Evolutionary conservation across 75 land plant species (phyloP), one percentile per base, ranked within the genome.

Genomic region (Cupressus sempervirens): DNA sequence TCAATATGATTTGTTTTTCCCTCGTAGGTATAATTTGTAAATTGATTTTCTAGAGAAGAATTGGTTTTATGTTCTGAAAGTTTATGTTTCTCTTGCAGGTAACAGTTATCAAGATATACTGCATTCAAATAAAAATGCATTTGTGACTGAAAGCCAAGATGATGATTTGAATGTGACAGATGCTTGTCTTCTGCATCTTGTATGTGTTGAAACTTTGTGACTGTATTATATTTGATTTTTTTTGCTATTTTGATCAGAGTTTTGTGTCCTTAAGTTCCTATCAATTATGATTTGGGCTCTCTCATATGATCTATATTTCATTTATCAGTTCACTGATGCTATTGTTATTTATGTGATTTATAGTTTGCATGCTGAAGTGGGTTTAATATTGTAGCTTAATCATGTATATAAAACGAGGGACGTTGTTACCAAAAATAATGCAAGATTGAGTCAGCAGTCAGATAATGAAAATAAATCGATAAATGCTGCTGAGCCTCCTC

Each of bases 131-230:
- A 96, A 93, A 90, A 90, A 88, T 84, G 90, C 97, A 4, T 92
- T 91, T 87, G 90, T 92, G 84, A 75, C 73, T 34, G 90, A 85
- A 87, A 93, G 92, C 30, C 41, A 54, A 46, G 87, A 90, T 38
- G 93, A 93, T 81, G 97, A 97, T 77, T 88, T 91, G 50, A 84
- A 86, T 80, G 89, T 91, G 41, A 94, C 93, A 95, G 99, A 98
- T 95, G 98, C 94, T 1, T 98, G 94, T 76, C 86, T 98, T 38
- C 83, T 98, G 85, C 99, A 98, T 90, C 81, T 92, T 80, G 99
- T 96, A 90, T 58, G 95, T 87, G 20, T 72, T 67, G 38, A 53
- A 62, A 41, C 54, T 18, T 26, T 65, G 50, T 0, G 16, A 9
- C 15, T 41, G 13, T 77, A 36, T 20, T 77, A 2, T n/a, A 0